Conservation (phyloP, 2,329 filamentous ascomycete species). For the Eutypella sp. region DNA sequence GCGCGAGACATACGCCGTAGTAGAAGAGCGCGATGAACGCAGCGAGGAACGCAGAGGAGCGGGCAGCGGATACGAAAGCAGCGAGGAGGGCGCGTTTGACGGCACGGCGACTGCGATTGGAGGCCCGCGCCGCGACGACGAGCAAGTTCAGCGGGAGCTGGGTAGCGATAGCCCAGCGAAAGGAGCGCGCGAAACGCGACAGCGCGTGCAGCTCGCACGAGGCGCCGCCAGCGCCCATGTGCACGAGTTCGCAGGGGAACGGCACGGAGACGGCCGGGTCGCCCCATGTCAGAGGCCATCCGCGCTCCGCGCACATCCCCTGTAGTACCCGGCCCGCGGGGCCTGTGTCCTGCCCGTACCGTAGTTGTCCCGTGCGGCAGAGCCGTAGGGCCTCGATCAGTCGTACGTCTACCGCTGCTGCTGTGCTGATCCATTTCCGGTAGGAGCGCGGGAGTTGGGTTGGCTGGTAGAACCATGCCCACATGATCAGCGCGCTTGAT, state of each 20-base stretch:
- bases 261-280: conserved; percentile 66
- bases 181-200: conserved; percentile 62
- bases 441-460: conserved; percentile 67
- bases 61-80: conserved; percentile 55
- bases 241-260: conserved; percentile 78
- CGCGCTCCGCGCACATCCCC: conserved; percentile 67
- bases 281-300: conserved; percentile 64
- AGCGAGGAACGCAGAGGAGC: conserved; percentile 73
- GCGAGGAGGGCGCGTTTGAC: conserved; percentile 36
- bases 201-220: conserved; percentile 72
- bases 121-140: conserved; percentile 51
- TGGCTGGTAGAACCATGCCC: conserved; percentile 79
- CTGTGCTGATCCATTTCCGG: conserved; percentile 75
- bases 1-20: conserved; percentile 75
- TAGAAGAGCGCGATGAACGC: conserved; percentile 77
- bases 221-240: conserved; percentile 70
- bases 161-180: conserved; percentile 68
- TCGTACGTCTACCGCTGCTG: conserved; percentile 68
- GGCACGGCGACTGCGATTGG: too few relatives aligned
- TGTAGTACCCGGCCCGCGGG: conserved; percentile 63
- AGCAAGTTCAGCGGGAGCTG: conserved; percentile 71
- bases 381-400: conserved; percentile 70
- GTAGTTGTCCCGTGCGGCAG: conserved; percentile 56
- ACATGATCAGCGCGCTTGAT: conserved; percentile 76
- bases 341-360: conserved; percentile 70